Percentiles rank a stretch among this genome's conserved stretches.
phyloP scores from a whole-genome alignment of 257 asterid species.

The Leptodermis oblonga region DNA sequence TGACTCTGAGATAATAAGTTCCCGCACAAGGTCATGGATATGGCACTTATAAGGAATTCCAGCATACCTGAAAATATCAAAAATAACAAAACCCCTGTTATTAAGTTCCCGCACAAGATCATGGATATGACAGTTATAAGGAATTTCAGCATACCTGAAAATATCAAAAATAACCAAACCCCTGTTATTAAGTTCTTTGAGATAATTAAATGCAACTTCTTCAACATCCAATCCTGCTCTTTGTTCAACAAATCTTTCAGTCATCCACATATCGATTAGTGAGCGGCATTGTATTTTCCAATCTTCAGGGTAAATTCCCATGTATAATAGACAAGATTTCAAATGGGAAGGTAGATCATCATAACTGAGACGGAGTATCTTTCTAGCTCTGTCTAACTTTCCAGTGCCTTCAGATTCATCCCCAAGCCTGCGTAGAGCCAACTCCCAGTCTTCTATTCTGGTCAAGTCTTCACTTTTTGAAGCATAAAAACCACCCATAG shows the following conservation, averaged over 20 bases:
- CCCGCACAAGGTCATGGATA: too few species aligned
- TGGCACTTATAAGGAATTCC: not conserved
- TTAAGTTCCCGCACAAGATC: not conserved
- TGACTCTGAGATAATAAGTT: too few species aligned
- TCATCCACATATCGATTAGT: not conserved
- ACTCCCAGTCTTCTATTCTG: conserved; percentile 11
- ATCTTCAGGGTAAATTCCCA: conserved; percentile 7
- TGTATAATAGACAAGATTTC: conserved; percentile 11
- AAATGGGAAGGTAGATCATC: conserved; percentile 20
- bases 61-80: too few species aligned
- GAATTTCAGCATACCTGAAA: too few species aligned
- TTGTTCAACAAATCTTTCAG: not conserved
- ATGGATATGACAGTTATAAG: not conserved
- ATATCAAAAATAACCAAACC: not conserved
- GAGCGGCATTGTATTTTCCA: rapidly evolving
- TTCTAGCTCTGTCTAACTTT: conserved; percentile 5
- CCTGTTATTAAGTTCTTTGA: conserved; percentile 9
- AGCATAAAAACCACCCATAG: conserved; percentile 19
- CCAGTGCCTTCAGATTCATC: conserved; percentile 10
- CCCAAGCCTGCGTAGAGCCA: not conserved
- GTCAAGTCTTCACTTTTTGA: conserved; percentile 6
- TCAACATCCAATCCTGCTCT: not conserved
- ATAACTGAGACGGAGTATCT: conserved; percentile 16
- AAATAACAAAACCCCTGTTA: too few species aligned
- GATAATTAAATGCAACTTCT: not conserved